Evolutionary conservation across 257 asterid genomes (phyloP).

Genomic region (Solanum dulcamara): DNA sequence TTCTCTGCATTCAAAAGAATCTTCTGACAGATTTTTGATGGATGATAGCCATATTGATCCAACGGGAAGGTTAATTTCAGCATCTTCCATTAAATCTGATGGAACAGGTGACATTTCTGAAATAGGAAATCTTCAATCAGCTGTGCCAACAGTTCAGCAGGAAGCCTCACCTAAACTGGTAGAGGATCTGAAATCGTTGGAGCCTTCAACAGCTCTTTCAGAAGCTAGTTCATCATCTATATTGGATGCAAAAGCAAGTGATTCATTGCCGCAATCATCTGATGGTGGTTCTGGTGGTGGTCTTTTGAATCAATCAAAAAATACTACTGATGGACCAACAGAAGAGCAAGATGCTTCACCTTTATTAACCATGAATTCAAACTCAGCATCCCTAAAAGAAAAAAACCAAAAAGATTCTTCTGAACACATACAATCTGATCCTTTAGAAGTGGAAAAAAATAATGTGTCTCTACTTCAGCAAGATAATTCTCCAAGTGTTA

Average conservation of each 20-base stretch:
- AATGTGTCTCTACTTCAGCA: constrained; percentile 8
- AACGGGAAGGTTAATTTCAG: constrained; percentile 3
- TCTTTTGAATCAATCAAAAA: background rate
- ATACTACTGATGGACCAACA: constrained; percentile 18
- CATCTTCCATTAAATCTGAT: constrained; percentile 8
- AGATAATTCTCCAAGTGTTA: constrained; percentile 2
- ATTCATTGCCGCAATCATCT: background rate
- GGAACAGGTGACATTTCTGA: constrained; percentile 3
- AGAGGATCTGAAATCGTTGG: constrained; percentile 8
- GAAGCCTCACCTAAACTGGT: constrained; percentile 9
- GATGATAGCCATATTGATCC: background rate
- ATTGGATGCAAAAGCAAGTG: constrained; percentile 13
- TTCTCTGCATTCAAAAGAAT: constrained; percentile 7
- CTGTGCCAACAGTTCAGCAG: constrained; percentile 6
- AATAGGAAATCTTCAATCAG: constrained; percentile 9
- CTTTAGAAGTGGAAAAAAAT: background rate
- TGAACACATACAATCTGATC: background rate
- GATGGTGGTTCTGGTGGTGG: background rate
- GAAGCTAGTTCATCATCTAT: constrained; percentile 11
- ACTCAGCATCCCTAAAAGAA: constrained; percentile 5
- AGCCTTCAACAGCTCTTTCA: background rate
- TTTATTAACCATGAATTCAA: constrained; percentile 9
- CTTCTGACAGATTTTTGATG: background rate
- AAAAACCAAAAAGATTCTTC: constrained; percentile 1
- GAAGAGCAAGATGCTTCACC: constrained; percentile 12